Evolutionary conservation across 495 filamentous ascomycete species (phyloP), one percentile per base, ranked within the genome.

Genomic region (Recurvomyces mirabilis): DNA sequence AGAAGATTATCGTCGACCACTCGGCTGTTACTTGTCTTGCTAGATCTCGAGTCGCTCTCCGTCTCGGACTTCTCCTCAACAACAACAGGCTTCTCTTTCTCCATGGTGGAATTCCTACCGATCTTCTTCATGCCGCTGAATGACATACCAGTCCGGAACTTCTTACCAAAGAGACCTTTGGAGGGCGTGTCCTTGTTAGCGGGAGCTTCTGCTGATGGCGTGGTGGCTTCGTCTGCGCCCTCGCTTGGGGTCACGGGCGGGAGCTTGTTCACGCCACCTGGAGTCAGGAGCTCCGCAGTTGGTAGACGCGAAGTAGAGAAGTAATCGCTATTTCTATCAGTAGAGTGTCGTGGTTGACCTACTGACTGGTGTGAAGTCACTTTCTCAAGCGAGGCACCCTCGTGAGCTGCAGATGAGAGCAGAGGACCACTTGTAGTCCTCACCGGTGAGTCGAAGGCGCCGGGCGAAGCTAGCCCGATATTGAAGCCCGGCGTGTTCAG

Each of bases 131-230:
- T 74, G 36, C 78, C 74, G 58, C 83, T 82, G 46, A 54, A 54
- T 5, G 82, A 78, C 64, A 87, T 87, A 25, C 79, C 77, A 76
- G 87, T 85, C 13, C 78, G 74, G 62, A 94, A 88, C 56, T 89
- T 91, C 66, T 89, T 91, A 3, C 79, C 76, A 56, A 93, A 93
- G 10, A 84, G 62, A 0, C 74, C 69, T 57, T 88, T 93, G 15
- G 67, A 44, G 63, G 78, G 60, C 30, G 69, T 79, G 46, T 81
- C 78, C 53, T 79, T 84, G n/a, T n/a, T n/a, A n/a, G n/a, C n/a
- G 21, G 85, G 82, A 22, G 87, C 60, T 0, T 81, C 77, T 23
- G 75, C 75, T 42, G 72, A 72, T 3, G 38, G 39, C 1, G 55
- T 43, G 3, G 52, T 46, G 1, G 75, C 68, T 4, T 66, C 56